Evolutionary conservation across 176 grass and related monocot genomes (phyloP), one percentile per base, ranked within the genome.

Genomic region (Coix lacrymajobi): DNA sequence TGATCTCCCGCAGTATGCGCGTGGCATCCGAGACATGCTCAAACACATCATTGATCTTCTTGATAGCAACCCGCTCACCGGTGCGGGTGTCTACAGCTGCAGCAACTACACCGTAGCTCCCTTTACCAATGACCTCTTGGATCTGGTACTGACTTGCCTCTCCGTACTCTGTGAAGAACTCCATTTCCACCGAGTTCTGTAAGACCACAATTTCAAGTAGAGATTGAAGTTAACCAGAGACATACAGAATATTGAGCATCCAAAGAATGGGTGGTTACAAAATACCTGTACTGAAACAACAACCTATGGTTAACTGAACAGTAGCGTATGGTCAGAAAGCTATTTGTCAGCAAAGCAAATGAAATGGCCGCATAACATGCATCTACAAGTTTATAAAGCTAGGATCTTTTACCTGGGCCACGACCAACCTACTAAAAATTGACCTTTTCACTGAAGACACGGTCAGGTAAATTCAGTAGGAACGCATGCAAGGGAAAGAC

Each of bases 41-140:
- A 71, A 97, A 97, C 41, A 97, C 95, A 28, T 97, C 90, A n/a
- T 97, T 97, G 37, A 97, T 97, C 84, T 97, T 97, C 90, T 97
- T 97, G 62, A 97, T 97, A 7, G 95, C 95, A 65, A 94, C 95
- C 56, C 75, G 85, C 81, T 97, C 90, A 31, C 95, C 90, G 1
- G 90, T 94, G 75, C 68, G 92, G 69, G 90, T 92, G 81, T 97
- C 95, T 22, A 92, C 77, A 39, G 92, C 95, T 26, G 95, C 92
- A 33, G 89, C 95, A 63, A 97, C 95, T 48, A 97, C 95, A 16
- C 95, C 95, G 5, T 97, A 97, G 37, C 95, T 97, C 32, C 95
- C 95, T 36, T 97, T 97, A 49, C 95, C 95, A 62, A 97, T 85
- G 40, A 97, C 84, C 83, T 97, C 95, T 80, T 94, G 95, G 69